These are phyloP conservation scores for Microbotryomycetes sp. DNA, from an alignment of 1,284 basidiomycete genomes.

Conservation along the genomic window DNA sequence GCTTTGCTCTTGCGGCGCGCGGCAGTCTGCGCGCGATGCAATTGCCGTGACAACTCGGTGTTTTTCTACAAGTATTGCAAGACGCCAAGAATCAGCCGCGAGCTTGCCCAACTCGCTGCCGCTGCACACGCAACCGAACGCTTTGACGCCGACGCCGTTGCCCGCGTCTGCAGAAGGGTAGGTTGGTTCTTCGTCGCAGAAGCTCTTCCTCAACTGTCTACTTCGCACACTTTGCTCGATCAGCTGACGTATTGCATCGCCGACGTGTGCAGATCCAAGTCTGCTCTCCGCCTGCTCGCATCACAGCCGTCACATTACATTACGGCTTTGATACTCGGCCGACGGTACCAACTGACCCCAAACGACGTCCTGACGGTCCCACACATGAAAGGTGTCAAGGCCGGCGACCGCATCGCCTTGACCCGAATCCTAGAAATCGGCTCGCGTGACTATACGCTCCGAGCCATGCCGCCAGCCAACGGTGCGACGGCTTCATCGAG, in stretches of 20 bases:
- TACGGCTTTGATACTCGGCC: constrained; percentile 77
- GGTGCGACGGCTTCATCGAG: not conserved
- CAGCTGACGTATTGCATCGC: not conserved
- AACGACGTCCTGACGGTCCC: constrained; percentile 89
- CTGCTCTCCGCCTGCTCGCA: constrained; percentile 43
- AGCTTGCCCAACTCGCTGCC: not conserved
- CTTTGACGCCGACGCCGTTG: not conserved
- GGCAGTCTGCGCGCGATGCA: too few species aligned
- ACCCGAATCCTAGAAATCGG: constrained; percentile 89
- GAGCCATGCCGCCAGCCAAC: constrained; percentile 42
- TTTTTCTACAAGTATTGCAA: too few species aligned
- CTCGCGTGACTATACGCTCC: constrained; percentile 86
- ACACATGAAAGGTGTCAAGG: constrained; percentile 60
- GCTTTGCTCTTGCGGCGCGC: too few species aligned
- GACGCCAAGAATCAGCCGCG: too few species aligned
- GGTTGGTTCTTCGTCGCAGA: too few species aligned
- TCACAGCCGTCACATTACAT: constrained; percentile 77
- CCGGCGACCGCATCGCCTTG: constrained; percentile 77
- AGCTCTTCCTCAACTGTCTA: too few species aligned
- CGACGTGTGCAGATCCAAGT: not conserved
- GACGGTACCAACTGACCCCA: constrained; percentile 79
- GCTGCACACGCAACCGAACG: not conserved
- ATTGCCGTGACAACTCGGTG: too few species aligned
- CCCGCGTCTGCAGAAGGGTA: too few species aligned
- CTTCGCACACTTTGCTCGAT: too few species aligned